These are phyloP conservation scores for Perilla frutescens DNA, from an alignment of 257 asterid genomes.

Conservation along the genomic window DNA sequence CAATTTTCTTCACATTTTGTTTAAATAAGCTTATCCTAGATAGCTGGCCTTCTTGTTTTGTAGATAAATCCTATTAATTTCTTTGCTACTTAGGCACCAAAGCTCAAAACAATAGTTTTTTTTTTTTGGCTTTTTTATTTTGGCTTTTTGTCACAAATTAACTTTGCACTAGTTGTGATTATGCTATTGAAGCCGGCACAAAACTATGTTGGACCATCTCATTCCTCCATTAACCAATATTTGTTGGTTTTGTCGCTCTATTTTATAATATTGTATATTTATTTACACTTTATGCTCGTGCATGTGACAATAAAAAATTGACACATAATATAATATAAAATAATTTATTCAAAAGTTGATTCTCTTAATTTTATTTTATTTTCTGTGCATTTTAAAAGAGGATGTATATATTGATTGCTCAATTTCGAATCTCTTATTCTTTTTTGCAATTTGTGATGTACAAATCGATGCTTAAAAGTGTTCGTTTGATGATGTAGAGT, in stretches of 20 bases:
- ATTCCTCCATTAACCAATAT: not conserved
- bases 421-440: too few relatives aligned
- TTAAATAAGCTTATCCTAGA: not conserved
- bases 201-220: constrained; percentile 17
- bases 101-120: constrained; percentile 7
- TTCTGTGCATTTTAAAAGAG: too few relatives aligned
- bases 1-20: too few relatives aligned
- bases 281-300: not conserved
- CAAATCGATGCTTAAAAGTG: not conserved
- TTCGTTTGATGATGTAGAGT: not conserved
- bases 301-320: too few relatives aligned
- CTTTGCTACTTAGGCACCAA: constrained; percentile 12
- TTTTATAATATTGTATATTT: not conserved
- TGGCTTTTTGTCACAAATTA: not conserved
- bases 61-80: constrained; percentile 17
- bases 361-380: too few relatives aligned
- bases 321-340: too few relatives aligned
- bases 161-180: constrained; percentile 5
- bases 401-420: too few relatives aligned
- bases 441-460: not conserved
- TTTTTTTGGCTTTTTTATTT: constrained; percentile 19
- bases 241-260: constrained; percentile 2
- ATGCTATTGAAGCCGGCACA: constrained; percentile 2
- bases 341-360: too few relatives aligned
- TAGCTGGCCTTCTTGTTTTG: constrained; percentile 26